Conservation (phyloP, 2,329 filamentous ascomycete genomes). For the Colletotrichum cuscutae region DNA sequence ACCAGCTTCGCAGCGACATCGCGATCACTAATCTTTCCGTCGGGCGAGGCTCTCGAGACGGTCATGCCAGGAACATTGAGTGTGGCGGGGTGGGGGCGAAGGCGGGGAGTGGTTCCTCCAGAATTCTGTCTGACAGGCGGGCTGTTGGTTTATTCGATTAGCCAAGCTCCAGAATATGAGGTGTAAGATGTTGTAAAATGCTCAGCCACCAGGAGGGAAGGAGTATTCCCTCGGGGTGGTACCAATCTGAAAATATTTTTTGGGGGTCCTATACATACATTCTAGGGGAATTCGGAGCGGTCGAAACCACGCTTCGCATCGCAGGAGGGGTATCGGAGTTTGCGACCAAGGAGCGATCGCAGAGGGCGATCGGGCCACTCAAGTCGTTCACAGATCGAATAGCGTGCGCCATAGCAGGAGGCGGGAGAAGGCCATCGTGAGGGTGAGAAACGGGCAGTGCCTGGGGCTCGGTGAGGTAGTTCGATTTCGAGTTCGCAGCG, state of each 20-base stretch:
- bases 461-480: conserved; percentile 34
- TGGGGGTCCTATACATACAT: conserved; percentile 57
- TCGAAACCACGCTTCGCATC: conserved; percentile 66
- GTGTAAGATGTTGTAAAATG: background rate
- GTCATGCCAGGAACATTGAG: conserved; percentile 98
- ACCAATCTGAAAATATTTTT: background rate
- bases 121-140: conserved; percentile 78
- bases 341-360: conserved; percentile 39
- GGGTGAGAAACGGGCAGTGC: conserved; percentile 41
- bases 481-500: background rate
- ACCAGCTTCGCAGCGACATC: conserved; percentile 97
- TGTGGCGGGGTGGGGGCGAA: conserved; percentile 87
- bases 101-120: conserved; percentile 79
- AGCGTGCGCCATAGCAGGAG: conserved; percentile 51
- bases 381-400: conserved; percentile 55
- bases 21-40: conserved; percentile 91
- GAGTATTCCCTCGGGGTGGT: conserved; percentile 2
- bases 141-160: conserved; percentile 54
- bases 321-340: conserved; percentile 63
- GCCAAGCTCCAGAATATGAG: conserved; percentile 12
- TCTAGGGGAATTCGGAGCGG: conserved; percentile 67
- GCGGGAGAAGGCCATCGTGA: conserved; percentile 41
- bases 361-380: conserved; percentile 44
- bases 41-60: conserved; percentile 92
- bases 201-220: conserved; percentile 18